Base-by-base conservation (phyloP, 1,139 yeast species). In the Hemisphaericaspora xylofermentans region DNA sequence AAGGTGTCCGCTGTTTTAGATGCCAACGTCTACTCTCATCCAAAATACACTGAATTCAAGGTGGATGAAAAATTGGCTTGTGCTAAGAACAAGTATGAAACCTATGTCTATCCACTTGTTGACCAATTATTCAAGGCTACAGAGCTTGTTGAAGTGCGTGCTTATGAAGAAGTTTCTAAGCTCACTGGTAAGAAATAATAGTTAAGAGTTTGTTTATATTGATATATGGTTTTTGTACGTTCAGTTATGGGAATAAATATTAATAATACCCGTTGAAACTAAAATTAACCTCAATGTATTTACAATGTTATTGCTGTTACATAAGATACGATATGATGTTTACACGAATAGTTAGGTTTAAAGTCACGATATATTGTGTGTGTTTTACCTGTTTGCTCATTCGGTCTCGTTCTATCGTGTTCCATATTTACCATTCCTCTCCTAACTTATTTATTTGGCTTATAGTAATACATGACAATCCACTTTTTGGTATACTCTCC, bases 1-100 rank as follows among this genome's bases (percentile, higher is more conserved):
- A 42, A 54, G 38, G 66, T 50, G 24, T 60, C 61, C 33, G 48
- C 42, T 9, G 65, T 65, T 51, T 61, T 69, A 51, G 74, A 69
- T 53, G 52, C 55, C 27, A 61, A 67, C 46, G 73, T 70, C 41
- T 64, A 57, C 43, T 58, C 71, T 17, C 68, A 68, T 51, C 66
- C 63, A 35, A 54, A 61, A 39, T 66, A 61, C 57, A 56, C 58
- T 47, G 58, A 68, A 45, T 64, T 68, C 53, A 48, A 63, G 46
- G 54, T 71, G 38, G 66, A 60, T 32, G 59, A 59, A 36, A 63
- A 66, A 47, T 36, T 66, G 33, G 51, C 47, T 38, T 36, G 33
- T 35, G 61, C 52, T 35, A 45, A 48, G 31, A 21, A 31, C 7
- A 38, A 46, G 33, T 61, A 57, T 54, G 38, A 38, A 41, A 43